phyloP scores from a whole-genome alignment of 73 alveolate species.

The Diophrys appendiculata region DNA sequence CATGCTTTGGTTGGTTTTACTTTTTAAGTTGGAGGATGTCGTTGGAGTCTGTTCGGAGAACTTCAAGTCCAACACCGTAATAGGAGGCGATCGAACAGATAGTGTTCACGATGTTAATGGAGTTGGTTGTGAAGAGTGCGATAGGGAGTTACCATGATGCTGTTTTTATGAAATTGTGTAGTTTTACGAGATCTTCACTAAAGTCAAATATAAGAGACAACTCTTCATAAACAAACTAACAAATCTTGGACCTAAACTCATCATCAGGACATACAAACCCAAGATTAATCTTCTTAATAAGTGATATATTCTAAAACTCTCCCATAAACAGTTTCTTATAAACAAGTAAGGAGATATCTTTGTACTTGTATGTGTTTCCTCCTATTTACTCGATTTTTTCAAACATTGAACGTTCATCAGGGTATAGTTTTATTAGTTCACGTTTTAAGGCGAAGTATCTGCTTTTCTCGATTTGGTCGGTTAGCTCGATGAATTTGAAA shows the following conservation, averaged over 20 bases:
- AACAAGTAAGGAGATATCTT: conserved; percentile 17
- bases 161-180: conserved; percentile 50
- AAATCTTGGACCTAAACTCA: conserved; percentile 44
- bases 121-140: conserved; percentile 36
- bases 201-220: conserved; percentile 41
- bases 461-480: conserved; percentile 17
- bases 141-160: conserved; percentile 63
- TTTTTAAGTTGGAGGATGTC: not conserved
- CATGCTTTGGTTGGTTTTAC: not conserved
- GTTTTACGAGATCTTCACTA: conserved; percentile 40
- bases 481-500: conserved; percentile 13
- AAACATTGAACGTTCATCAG: conserved; percentile 29
- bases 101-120: conserved; percentile 55
- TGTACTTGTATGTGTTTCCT: conserved; percentile 16
- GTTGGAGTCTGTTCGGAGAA: conserved; percentile 47
- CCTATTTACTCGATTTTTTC: conserved; percentile 18
- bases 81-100: conserved; percentile 63
- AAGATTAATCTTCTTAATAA: conserved; percentile 30
- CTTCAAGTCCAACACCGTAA: conserved; percentile 70
- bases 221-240: conserved; percentile 55
- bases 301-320: conserved; percentile 23
- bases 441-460: conserved; percentile 25
- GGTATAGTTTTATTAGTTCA: conserved; percentile 30
- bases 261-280: conserved; percentile 61
- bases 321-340: conserved; percentile 25